Evolutionary conservation across 2,329 filamentous ascomycete species (phyloP).

Genomic region (Botrytis squamosa): DNA sequence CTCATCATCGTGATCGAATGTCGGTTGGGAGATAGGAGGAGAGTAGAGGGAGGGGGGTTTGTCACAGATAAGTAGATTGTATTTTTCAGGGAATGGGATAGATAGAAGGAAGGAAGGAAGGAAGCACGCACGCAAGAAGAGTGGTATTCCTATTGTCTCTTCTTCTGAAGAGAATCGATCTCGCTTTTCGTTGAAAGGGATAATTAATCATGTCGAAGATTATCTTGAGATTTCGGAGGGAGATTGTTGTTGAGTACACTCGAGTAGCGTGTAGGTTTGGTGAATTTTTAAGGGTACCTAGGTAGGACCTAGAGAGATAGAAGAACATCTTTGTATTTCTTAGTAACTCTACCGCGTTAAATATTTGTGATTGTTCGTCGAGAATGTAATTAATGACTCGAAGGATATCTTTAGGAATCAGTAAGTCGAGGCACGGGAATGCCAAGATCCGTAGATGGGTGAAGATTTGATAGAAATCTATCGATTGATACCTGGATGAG

Average conservation of each 20-base stretch:
- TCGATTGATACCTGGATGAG: neutral
- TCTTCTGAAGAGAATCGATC: neutral
- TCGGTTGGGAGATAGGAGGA: neutral
- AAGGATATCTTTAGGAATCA: neutral
- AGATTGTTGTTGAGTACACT: neutral
- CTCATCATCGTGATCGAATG: neutral
- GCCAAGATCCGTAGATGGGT: neutral
- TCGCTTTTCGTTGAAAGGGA: neutral
- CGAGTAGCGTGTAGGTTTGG: neutral
- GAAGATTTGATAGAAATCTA: neutral
- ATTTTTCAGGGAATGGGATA: neutral
- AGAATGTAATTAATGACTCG: neutral
- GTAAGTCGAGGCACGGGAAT: neutral
- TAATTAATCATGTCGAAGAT: neutral
- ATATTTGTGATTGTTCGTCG: neutral
- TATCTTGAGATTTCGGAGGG: neutral
- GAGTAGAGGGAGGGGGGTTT: neutral
- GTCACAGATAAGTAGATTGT: neutral
- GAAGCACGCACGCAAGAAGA: too few relatives aligned
- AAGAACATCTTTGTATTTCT: neutral
- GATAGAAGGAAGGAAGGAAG: too few relatives aligned
- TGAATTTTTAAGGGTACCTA: neutral
- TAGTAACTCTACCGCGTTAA: neutral
- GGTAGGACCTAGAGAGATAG: neutral
- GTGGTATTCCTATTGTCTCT: neutral